Evolutionary conservation across 2,329 filamentous ascomycete genomes (phyloP), one percentile per base, ranked within the genome.

Genomic region (Diplodia mutila): DNA sequence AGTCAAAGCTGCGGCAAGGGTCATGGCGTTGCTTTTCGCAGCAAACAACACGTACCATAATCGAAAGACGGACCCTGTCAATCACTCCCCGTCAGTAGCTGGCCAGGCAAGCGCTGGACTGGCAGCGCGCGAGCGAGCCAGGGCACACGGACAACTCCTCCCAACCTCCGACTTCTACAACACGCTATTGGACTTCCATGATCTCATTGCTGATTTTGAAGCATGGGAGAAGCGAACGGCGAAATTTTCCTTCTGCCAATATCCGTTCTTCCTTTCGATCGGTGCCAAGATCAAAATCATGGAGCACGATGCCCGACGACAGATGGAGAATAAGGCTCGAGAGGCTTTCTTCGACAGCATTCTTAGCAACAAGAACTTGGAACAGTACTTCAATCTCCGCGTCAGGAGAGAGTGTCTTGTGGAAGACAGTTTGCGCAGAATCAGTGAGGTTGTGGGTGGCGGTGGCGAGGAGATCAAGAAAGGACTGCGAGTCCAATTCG

Each of bases 271-370:
- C 72, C 84, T 97, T 49, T 97, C 93, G 69, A 93, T 97, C 71
- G 94, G 92, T 83, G 91, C 93, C 32, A 97, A 97, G 79, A 97
- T 95, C 68, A 90, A 90, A 71, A 94, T 97, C 55, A 83, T 97
- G 73, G 93, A 97, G 75, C 87, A 96, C 73, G 94, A 97, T 78
- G 92, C 93, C 8, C 88, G 90, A 70, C 87, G 93, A 8, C 93
- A 97, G 78, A 97, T 97, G 93, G 90, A 93, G 74, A 89, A 88
- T 70, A 94, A 93, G 77, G 93, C 93, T 11, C 86, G 93, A 61
- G 92, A 97, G 75, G 93, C 93, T 2, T 97, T 97, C 77, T 96
- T 97, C 75, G 90, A 94, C 76, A 94, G 91, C 75, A 93, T 97
- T 71, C 85, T 96, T 79, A 91, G 86, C 39, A 87, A 89, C 61